phyloP scores from a whole-genome alignment of 345 rosid genomes.

The Viola odorata region DNA sequence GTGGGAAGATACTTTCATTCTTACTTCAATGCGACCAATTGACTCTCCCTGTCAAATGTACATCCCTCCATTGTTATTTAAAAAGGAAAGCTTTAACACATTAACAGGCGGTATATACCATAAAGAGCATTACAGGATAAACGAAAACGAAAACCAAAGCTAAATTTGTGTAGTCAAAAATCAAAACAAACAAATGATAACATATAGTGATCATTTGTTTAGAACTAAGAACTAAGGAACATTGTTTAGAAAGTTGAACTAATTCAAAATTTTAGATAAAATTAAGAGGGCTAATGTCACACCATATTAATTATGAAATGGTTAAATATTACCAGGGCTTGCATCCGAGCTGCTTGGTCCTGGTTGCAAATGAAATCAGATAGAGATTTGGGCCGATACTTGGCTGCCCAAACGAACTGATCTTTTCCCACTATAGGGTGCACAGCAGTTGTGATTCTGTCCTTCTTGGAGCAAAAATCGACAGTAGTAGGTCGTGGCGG shows the following conservation, averaged over 20 bases:
- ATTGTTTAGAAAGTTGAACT: not conserved
- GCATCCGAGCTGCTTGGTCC: constrained; percentile 34
- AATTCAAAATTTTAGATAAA: not conserved
- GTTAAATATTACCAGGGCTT: constrained; percentile 20
- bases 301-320: no score
- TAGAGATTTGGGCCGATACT: constrained; percentile 40
- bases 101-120: no score
- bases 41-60: constrained; percentile 37
- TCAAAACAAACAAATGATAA: no score
- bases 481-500: not conserved
- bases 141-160: no score
- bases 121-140: no score
- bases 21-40: constrained; percentile 33
- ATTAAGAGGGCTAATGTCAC: not conserved
- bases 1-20: constrained; percentile 34
- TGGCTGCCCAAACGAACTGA: constrained; percentile 39
- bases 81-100: no score
- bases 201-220: constrained; percentile 43
- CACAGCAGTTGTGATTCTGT: not conserved
- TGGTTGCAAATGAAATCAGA: constrained; percentile 52
- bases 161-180: no score
- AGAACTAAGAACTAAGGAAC: not conserved
- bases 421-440: constrained; percentile 6
- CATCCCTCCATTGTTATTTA: no score
- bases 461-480: constrained; percentile 9